A percentile compares a stretch with the other conserved stretches of the same genome.
Conservation (phyloP, 1,284 basidiomycete genomes). For the Trichosporon faecale region DNA sequence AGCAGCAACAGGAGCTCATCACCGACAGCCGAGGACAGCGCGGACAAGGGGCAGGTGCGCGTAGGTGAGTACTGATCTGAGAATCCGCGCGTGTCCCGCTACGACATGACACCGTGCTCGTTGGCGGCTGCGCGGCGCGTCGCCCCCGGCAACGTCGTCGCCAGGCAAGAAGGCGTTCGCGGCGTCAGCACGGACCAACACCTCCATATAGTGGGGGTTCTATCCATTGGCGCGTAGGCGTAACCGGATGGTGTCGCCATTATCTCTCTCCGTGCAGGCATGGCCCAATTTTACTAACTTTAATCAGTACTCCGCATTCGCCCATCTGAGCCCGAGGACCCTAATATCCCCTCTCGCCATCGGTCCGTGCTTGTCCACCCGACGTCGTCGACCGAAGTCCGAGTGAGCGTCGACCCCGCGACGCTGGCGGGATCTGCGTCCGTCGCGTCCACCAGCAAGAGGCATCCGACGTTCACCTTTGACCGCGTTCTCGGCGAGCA, state of each 20-base stretch:
- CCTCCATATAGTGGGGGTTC: background rate
- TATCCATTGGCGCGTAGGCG: slow-evolving; percentile 5
- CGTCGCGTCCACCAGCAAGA: slow-evolving; percentile 59
- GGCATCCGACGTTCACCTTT: slow-evolving; percentile 86
- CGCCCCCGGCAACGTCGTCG: background rate
- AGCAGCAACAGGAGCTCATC: slow-evolving; percentile 1
- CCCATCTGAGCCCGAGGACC: slow-evolving; percentile 80
- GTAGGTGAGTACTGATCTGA: slow-evolving; percentile 38
- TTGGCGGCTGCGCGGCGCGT: background rate
- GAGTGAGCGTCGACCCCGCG: slow-evolving; percentile 63
- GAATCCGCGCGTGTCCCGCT: background rate
- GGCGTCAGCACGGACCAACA: slow-evolving; percentile 4
- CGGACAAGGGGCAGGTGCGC: slow-evolving; percentile 41
- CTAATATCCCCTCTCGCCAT: slow-evolving; percentile 85
- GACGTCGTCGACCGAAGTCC: slow-evolving; percentile 63
- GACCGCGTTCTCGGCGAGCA: slow-evolving; percentile 86
- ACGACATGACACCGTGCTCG: background rate
- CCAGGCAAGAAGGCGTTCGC: background rate
- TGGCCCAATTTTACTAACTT: slow-evolving; percentile 4
- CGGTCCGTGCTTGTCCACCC: slow-evolving; percentile 83
- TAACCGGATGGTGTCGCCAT: background rate
- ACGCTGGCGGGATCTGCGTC: slow-evolving; percentile 55
- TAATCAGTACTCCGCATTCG: slow-evolving; percentile 80
- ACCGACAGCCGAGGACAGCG: slow-evolving; percentile 20
- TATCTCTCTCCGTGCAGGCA: background rate